These are phyloP conservation scores for Datura wrightii DNA, from an alignment of 257 asterid genomes.

Conservation along the genomic window DNA sequence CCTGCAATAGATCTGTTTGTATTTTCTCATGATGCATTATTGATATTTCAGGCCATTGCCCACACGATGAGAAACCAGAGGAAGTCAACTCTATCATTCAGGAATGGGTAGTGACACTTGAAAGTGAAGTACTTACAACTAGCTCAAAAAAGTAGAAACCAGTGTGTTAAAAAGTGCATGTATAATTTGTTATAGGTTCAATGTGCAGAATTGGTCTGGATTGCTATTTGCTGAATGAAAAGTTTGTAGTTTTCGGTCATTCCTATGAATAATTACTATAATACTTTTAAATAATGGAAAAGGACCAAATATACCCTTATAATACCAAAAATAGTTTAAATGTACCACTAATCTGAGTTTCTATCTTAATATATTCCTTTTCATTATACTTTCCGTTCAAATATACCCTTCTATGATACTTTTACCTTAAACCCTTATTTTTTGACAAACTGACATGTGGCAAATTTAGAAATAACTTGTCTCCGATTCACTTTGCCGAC, in stretches of 20 bases:
- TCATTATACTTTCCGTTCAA: no score
- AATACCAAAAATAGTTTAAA: no score
- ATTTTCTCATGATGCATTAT: slow-evolving; percentile 28
- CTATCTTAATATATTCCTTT: no score
- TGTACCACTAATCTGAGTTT: no score
- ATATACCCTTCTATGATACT: no score
- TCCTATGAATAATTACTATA: background rate
- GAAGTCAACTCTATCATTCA: slow-evolving; percentile 72
- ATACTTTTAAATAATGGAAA: no score
- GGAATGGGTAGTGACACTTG: slow-evolving; percentile 67
- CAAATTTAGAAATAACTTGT: no score
- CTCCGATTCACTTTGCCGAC: no score
- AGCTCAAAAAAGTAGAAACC: slow-evolving; percentile 39
- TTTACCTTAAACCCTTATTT: no score
- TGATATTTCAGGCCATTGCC: slow-evolving; percentile 82
- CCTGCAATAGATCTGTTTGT: background rate
- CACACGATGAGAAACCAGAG: slow-evolving; percentile 88
- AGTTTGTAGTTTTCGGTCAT: background rate
- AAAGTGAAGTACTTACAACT: slow-evolving; percentile 42
- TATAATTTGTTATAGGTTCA: background rate
- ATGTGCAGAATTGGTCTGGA: background rate
- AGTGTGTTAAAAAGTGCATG: background rate
- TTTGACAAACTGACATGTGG: no score
- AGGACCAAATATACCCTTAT: no score
- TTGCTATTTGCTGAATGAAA: background rate